Evolutionary conservation across 306 rosid species (phyloP).

Genomic region (Mucuna pruriens): DNA sequence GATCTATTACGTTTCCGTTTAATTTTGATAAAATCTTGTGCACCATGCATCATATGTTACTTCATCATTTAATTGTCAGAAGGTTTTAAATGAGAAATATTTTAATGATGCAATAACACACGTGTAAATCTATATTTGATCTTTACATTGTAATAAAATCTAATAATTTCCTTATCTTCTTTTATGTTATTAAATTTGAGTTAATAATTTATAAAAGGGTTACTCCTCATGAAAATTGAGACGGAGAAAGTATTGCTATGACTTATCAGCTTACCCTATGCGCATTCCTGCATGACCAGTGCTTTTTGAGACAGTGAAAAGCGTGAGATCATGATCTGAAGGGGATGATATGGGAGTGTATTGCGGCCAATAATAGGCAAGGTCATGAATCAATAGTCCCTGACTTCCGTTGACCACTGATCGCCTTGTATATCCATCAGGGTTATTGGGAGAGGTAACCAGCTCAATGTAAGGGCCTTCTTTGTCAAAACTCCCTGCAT

Average conservation of each 20-base stretch:
- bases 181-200: not conserved
- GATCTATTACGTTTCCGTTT: not conserved
- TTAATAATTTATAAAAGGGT: not conserved
- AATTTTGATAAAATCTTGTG: not conserved
- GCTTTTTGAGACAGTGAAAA: conserved; percentile 84
- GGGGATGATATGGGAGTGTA: conserved; percentile 79
- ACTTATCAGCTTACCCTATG: conserved; percentile 69
- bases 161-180: not conserved
- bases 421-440: conserved; percentile 72
- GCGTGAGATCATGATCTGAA: conserved; percentile 64
- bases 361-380: conserved; percentile 96
- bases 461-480: conserved; percentile 80
- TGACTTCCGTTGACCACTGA: conserved; percentile 61
- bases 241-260: not conserved
- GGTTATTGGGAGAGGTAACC: conserved; percentile 93
- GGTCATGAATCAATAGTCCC: conserved; percentile 73
- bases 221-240: conserved; percentile 8
- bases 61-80: not conserved
- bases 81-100: not conserved
- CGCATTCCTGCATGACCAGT: conserved; percentile 95
- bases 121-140: not conserved
- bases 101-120: not conserved
- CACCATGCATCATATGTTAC: not conserved
- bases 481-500: conserved; percentile 55
- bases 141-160: not conserved